phyloP scores from a whole-genome alignment of 164 flowering plant genomes.

The Magnolia changhungtana region DNA sequence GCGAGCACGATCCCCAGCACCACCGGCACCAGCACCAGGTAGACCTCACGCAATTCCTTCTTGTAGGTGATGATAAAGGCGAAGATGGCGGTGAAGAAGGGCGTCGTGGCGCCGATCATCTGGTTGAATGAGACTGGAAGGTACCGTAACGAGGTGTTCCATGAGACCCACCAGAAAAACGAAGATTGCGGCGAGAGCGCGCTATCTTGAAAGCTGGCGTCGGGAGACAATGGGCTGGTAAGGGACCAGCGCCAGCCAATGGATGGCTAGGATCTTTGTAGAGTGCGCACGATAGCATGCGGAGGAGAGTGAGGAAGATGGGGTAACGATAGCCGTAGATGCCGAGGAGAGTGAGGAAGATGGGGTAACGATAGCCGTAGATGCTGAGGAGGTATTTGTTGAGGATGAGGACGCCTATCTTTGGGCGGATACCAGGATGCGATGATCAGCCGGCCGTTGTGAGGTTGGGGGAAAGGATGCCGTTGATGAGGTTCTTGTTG shows the following conservation, averaged over 20 bases:
- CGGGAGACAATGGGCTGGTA: constrained; percentile 55
- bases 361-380: too few relatives aligned
- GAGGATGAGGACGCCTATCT: constrained; percentile 81
- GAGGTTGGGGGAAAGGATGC: constrained; percentile 26
- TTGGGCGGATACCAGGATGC: constrained; percentile 85
- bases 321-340: constrained; percentile 85
- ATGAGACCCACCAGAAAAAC: constrained; percentile 96
- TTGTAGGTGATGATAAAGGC: constrained; percentile 78
- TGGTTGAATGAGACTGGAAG: constrained; percentile 89
- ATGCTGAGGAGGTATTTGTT: constrained; percentile 85
- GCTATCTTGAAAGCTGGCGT: constrained; percentile 72
- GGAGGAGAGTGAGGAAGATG: constrained; percentile 85
- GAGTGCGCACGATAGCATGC: constrained; percentile 72
- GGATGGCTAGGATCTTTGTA: constrained; percentile 65
- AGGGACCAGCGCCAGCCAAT: too few relatives aligned
- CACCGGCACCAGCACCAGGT: constrained; percentile 79
- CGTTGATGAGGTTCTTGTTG: constrained; percentile 21
- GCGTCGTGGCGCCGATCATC: constrained; percentile 93
- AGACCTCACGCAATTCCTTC: constrained; percentile 68
- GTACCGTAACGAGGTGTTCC: constrained; percentile 80
- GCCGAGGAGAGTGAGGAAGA: too few relatives aligned
- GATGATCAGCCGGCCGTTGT: constrained; percentile 55
- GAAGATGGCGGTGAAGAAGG: constrained; percentile 91
- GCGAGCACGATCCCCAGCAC: too few relatives aligned
- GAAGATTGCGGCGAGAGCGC: constrained; percentile 60